Base-by-base conservation (phyloP, 805 yeast genomes). In the Candida andamanensis region DNA sequence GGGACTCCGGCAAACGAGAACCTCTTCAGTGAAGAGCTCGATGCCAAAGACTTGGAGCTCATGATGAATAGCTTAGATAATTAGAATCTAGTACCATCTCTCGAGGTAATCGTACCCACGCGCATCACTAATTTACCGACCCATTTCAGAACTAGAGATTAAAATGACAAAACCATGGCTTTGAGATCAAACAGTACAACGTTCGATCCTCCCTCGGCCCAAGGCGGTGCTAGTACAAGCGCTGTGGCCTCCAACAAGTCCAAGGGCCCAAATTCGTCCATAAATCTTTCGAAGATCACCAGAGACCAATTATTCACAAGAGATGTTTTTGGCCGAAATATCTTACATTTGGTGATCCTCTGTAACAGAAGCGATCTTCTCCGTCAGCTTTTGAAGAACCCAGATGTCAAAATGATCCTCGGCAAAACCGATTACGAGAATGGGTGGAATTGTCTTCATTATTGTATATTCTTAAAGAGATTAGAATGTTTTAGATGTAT, bases 391-490 rank as follows among this genome's bases (percentile, higher is more conserved):
- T 52, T 81, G 24, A 64, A 62, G 32, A 69, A 71, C 40, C 65
- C 69, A 6, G 66, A 69, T 12, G 47, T 72, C 15, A 75, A 77
- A 30, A 29, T 33, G n/a, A 37, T 60, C 2, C 24, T 66, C 32
- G 43, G 68, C 2, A 44, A 57, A 0, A 56, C 63, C 2, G 96
- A 89, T 52, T 62, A 61, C 32, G 96, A 87, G 54, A 85, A 75
- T 49, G 82, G 85, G 2, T 87, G 94, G 81, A 82, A 84, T 26
- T 75, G 85, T 16, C 61, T 89, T 17, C 96, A 89, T 53, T 72
- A 77, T 38, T 75, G 86, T 4, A 58, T 83, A 10, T 74, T 64
- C 42, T 58, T 72, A 40, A 82, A 77, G 20, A 65, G 80, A 33
- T 56, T 80, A 25, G 48, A 69, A 13, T 71, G 81, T 47, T 77